phyloP scores from a whole-genome alignment of 306 rosid species.

The Acacia melanoxylon region DNA sequence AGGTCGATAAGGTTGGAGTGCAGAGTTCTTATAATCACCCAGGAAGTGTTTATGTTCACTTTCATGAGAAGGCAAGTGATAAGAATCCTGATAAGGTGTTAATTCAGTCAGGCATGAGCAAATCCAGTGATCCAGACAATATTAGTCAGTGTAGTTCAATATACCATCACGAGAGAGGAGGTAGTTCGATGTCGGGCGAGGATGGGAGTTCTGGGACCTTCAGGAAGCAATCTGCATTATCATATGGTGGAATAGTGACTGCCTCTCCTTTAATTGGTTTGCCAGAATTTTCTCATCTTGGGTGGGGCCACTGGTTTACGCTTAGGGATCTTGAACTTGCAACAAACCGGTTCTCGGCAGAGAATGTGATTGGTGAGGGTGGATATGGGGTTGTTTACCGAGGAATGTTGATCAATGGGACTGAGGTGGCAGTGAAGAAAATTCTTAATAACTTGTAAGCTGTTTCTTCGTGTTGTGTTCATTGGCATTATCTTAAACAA shows the following conservation, averaged over 20 bases:
- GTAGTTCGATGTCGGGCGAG: constrained; percentile 77
- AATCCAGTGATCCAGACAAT: constrained; percentile 70
- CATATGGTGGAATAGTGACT: constrained; percentile 60
- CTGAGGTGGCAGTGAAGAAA: constrained; percentile 94
- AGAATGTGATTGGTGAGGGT: constrained; percentile 89
- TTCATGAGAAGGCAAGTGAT: constrained; percentile 60
- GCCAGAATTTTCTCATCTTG: constrained; percentile 97
- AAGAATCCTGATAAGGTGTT: constrained; percentile 61
- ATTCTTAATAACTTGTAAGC: constrained; percentile 92
- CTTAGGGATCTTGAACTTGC: constrained; percentile 91
- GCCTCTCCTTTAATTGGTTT: constrained; percentile 86
- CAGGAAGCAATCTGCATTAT: constrained; percentile 54
- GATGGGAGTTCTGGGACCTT: constrained; percentile 78
- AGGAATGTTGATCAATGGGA: constrained; percentile 83
- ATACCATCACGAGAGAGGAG: constrained; percentile 76
- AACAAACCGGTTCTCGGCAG: constrained; percentile 66
- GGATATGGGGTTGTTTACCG: constrained; percentile 94
- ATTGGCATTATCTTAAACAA: constrained; percentile 7
- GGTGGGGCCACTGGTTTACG: constrained; percentile 99
- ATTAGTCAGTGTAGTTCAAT: constrained; percentile 80
- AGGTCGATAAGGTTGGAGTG: constrained; percentile 71
- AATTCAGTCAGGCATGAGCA: constrained; percentile 60
- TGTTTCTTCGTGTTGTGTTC: background rate
- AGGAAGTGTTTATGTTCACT: constrained; percentile 48
- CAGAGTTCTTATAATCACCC: constrained; percentile 55